Evolutionary conservation across 2,329 filamentous ascomycete species (phyloP), one percentile per base, ranked within the genome.

Genomic region (Venturia aucupariae): DNA sequence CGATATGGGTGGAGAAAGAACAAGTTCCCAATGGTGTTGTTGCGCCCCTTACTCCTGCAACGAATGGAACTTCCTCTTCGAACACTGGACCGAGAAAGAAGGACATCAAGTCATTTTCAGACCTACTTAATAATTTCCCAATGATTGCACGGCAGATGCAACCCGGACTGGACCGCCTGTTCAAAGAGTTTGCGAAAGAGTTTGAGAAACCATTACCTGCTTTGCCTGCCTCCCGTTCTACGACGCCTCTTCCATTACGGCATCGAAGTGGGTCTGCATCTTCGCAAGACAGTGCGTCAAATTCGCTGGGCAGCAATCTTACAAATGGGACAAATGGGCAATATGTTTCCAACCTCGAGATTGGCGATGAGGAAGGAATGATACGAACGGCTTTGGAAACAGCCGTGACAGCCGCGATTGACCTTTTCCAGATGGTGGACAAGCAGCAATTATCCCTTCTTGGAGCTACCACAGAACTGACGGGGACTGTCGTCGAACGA

Each of bases 61-160:
- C 67, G 6, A 70, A 68, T 48, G 72, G 68, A 27, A 65, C 68
- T 39, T 73, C 69, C 55, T 72, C 72, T 48, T 76, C 81, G n/a
- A 38, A 10, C 7, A 32, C 38, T 73, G 81, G 48, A 84, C 86
- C 6, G 83, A 63, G 55, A 67, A 97, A 96, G 78, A 97, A 96
- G 76, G 90, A 96, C 66, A 89, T 99, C 73, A 91, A 87, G 76
- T 90, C 85, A 41, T 99, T 99, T 73, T 87, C 89, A 66, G 94
- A 97, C 68, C 82, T 99, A 17, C 81, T 99, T 51, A 90, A 90
- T 69, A 86, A 92, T 70, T 99, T 97, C 69, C 94, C 94, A 1
- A 90, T 96, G 84, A 97, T 99, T 70, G 92, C 92, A 30, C 85
- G 90, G 66, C 94, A 99, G 75, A 96, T 99, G 92, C 92, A 97